Conservation (phyloP, 2,329 filamentous ascomycete genomes). For the Endoconidiophora laricicola region DNA sequence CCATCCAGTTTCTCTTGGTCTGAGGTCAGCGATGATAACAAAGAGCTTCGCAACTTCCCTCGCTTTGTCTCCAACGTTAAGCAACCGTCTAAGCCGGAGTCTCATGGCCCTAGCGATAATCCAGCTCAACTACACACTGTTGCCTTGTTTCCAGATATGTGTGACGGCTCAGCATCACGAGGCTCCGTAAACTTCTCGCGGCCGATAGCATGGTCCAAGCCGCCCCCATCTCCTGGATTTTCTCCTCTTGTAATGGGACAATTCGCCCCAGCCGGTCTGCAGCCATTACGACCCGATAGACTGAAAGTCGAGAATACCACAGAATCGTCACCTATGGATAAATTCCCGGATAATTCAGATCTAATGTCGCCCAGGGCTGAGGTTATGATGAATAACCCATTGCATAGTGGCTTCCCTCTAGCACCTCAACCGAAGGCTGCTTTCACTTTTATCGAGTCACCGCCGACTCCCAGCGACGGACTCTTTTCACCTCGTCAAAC, state of each 20-base stretch:
- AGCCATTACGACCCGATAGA: neutral
- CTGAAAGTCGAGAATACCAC: neutral
- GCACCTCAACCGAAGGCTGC: conserved; percentile 20
- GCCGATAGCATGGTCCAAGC: conserved; percentile 19
- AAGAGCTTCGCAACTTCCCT: conserved; percentile 23
- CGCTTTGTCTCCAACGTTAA: conserved; percentile 23
- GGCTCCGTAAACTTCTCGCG: conserved; percentile 7
- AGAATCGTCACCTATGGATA: neutral
- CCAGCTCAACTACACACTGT: neutral
- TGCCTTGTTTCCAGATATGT: neutral
- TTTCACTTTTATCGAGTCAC: conserved; percentile 35
- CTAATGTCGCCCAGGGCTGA: conserved; percentile 56
- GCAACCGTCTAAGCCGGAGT: neutral
- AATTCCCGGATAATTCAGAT: conserved; percentile 31
- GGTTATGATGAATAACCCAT: conserved; percentile 54
- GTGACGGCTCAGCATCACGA: neutral
- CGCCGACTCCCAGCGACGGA: conserved; percentile 33
- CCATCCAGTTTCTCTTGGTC: conserved; percentile 47
- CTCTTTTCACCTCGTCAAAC: conserved; percentile 37
- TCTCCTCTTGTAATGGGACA: neutral
- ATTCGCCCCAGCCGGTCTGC: neutral
- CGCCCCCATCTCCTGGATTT: conserved; percentile 31
- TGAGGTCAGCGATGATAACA: conserved; percentile 27
- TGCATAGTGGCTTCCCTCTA: conserved; percentile 26
- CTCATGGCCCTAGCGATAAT: neutral